Evolutionary conservation across 73 alveolate species (phyloP).

Genomic region (Symbiodinium pilosum): DNA sequence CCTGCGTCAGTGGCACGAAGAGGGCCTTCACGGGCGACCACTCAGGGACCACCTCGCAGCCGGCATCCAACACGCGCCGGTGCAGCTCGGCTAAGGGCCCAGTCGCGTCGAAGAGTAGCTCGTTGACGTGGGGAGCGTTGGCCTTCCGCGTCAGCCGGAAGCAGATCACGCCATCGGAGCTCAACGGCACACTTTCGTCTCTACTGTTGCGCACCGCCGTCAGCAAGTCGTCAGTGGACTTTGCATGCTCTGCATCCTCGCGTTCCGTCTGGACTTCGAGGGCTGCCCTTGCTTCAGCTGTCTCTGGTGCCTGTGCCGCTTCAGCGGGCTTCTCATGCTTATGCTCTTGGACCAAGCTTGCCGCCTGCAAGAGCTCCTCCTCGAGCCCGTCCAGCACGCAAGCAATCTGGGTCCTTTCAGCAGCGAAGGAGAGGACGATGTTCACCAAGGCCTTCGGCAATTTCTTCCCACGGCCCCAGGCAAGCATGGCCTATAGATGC

Average conservation of each 20-base stretch:
- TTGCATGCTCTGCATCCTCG: not conserved
- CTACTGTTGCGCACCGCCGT: slow-evolving; percentile 22
- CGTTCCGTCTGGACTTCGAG: not conserved
- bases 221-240: slow-evolving; percentile 33
- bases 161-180: slow-evolving; percentile 9
- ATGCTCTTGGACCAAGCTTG: not conserved
- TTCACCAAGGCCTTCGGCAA: not conserved
- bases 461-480: not conserved
- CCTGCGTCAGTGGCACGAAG: slow-evolving; percentile 33
- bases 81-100: slow-evolving; percentile 48
- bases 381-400: not conserved
- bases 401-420: not conserved
- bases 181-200: not conserved
- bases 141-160: slow-evolving; percentile 57
- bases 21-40: slow-evolving; percentile 53
- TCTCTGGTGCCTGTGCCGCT: not conserved
- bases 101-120: not conserved
- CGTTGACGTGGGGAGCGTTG: not conserved
- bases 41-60: slow-evolving; percentile 40
- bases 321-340: not conserved
- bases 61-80: slow-evolving; percentile 32
- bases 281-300: not conserved
- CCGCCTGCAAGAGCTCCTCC: not conserved
- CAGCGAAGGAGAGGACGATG: not conserved
- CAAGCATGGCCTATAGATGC: not conserved